A percentile compares a stretch with the other conserved stretches of the same genome.
These are phyloP conservation scores for Candida krabiensis DNA, from an alignment of 805 yeast species.

Conservation along the genomic window DNA sequence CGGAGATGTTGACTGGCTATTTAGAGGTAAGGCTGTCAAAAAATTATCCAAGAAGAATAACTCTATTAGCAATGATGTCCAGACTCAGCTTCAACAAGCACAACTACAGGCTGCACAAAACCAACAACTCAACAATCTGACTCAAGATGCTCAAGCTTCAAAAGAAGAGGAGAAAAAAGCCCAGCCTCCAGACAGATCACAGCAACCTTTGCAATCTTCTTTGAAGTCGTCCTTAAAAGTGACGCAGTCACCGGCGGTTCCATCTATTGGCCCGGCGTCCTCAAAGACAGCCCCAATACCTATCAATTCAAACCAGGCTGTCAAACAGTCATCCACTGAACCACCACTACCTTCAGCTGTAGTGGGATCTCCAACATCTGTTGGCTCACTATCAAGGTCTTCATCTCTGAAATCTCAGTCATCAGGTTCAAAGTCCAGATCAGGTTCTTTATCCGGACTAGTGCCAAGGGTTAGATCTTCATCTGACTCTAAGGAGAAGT, in stretches of 20 bases:
- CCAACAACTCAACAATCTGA: no score
- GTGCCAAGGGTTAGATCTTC: conserved; percentile 13
- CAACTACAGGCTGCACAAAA: conserved; percentile 24
- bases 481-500: conserved; percentile 20
- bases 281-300: not conserved
- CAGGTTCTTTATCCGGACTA: conserved; percentile 17
- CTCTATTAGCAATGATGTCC: conserved; percentile 30
- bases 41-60: conserved; percentile 45
- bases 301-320: conserved; percentile 5
- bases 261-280: conserved; percentile 1
- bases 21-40: conserved; percentile 69
- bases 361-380: not conserved
- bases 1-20: conserved; percentile 84
- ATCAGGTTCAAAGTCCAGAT: conserved; percentile 14
- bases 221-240: conserved; percentile 12
- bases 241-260: conserved; percentile 1
- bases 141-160: conserved; percentile 10
- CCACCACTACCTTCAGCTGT: conserved; percentile 1
- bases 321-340: not conserved
- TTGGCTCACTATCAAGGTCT: conserved; percentile 6
- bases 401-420: conserved; percentile 4
- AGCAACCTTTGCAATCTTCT: conserved; percentile 1
- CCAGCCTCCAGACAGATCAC: not conserved
- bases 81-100: conserved; percentile 30
- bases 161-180: not conserved